Base-by-base conservation (phyloP, 345 rosid genomes). In the Eucalyptus sp. region DNA sequence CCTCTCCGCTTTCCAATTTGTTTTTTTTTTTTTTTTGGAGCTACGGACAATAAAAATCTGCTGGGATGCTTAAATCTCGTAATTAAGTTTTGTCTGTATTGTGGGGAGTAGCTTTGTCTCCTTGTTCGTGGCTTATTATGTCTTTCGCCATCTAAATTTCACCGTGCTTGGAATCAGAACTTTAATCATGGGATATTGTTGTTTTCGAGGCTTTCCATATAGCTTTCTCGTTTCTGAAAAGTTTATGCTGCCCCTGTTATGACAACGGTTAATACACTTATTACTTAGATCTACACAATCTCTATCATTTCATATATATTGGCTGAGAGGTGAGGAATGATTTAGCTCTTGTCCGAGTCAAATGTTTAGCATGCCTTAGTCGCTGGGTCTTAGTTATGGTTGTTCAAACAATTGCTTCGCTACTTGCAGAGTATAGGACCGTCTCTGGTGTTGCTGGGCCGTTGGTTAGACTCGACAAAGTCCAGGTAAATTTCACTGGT, bases 391-490 rank as follows among this genome's bases (percentile, higher is more conserved):
- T 33, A 33, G n/a, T 71, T 79, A 76, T 31, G 2, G 60, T 68
- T 41, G 86, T 37, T 87, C 87, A 71, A 11, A 79, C 80, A 8
- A 13, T 17, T 50, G 33, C 71, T 64, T 87, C 52, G 14, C 64
- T 4, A 29, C 87, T 86, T 79, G 90, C 95, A 97, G 95, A 97
- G 92, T 95, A 97, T 31, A 95, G 99, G 93, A 97, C 98, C n/a
- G 99, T 97, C 87, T 95, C 98, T 50, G 99, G 99, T 29, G 96
- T 95, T 88, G 99, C 99, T 18, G 96, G 99, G 88, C 99, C 98
- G 51, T 94, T 97, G 89, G 97, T 97, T 85, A 95, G 94, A 87
- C 96, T 95, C 25, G 95, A 96, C 9, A 95, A 97, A 93, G 98
- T 96, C 68, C 93, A 97, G 97, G 99, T 94, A 90, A 31, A 86